phyloP scores from a whole-genome alignment of 768 basidiomycete species.

The Postia placenta region DNA sequence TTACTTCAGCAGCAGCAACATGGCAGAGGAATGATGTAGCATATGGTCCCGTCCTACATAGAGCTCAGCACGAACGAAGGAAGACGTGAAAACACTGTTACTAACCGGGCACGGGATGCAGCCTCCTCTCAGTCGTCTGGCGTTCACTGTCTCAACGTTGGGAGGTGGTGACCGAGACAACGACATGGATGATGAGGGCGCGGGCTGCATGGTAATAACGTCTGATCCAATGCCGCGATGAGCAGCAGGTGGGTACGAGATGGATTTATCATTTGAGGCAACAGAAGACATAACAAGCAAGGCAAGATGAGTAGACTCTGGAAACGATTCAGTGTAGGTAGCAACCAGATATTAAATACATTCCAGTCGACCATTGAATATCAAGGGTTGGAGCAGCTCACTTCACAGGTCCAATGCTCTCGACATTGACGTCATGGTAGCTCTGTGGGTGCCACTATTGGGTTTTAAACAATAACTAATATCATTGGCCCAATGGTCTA shows the following conservation, averaged over 20 bases:
- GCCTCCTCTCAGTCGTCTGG: slow-evolving; percentile 12
- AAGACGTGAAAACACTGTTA: neutral
- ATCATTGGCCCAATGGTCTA: slow-evolving; percentile 36
- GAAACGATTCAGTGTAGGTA: too few species aligned
- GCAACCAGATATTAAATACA: too few species aligned
- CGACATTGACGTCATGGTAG: too few species aligned
- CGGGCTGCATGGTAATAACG: neutral
- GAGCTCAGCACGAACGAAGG: too few species aligned
- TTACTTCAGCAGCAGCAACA: slow-evolving; percentile 9
- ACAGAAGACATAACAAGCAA: neutral
- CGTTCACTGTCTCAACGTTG: neutral
- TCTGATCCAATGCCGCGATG: neutral
- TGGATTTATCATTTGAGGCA: neutral
- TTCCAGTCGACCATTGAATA: too few species aligned
- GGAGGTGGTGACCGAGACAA: neutral
- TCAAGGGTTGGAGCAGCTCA: too few species aligned
- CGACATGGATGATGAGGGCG: neutral
- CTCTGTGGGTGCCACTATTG: too few species aligned
- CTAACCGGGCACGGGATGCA: slow-evolving; percentile 16
- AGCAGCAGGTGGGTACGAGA: neutral
- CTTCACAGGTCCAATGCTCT: too few species aligned
- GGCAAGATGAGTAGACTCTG: neutral
- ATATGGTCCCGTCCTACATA: slow-evolving; percentile 8
- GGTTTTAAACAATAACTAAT: too few species aligned
- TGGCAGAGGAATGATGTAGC: slow-evolving; percentile 15